A percentile compares a stretch with the other conserved stretches of the same genome.
Conservation (phyloP, 225 moss, liverwort and hornwort genomes). For the Pseudisothecium myosuroides region DNA sequence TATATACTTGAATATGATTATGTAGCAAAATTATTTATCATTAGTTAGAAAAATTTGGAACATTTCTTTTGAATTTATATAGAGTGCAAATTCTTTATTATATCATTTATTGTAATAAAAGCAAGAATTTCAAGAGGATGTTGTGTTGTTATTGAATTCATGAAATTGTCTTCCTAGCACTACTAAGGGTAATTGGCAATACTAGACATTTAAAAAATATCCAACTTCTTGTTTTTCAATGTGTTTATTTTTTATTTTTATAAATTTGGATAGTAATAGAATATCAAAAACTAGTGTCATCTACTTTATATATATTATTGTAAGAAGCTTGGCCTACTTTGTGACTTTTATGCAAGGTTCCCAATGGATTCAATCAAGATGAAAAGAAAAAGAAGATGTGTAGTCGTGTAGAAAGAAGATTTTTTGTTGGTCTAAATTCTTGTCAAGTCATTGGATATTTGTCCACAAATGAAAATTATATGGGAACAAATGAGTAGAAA, state of each 20-base stretch:
- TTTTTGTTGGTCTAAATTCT: neutral
- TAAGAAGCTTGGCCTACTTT: no score
- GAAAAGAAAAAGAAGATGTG: neutral
- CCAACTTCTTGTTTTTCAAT: neutral
- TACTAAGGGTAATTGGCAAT: accelerated
- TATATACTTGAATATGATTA: neutral
- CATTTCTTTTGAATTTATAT: neutral
- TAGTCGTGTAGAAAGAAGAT: accelerated
- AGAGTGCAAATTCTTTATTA: neutral
- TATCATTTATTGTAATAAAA: neutral
- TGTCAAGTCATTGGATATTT: neutral
- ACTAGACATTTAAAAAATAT: accelerated
- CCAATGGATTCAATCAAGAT: accelerated
- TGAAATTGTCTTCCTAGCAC: neutral
- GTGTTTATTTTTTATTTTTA: neutral
- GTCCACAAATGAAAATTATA: neutral
- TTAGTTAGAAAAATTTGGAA: neutral
- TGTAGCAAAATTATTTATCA: neutral
- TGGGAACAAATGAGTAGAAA: neutral
- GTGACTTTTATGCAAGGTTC: neutral
- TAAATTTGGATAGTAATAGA: neutral
- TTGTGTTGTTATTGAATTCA: neutral
- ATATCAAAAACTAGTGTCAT: neutral
- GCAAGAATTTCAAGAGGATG: neutral
- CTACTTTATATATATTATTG: no score